phyloP scores from a whole-genome alignment of 352 stramenopile genomes.

The Pseudoperonospora humuli region DNA sequence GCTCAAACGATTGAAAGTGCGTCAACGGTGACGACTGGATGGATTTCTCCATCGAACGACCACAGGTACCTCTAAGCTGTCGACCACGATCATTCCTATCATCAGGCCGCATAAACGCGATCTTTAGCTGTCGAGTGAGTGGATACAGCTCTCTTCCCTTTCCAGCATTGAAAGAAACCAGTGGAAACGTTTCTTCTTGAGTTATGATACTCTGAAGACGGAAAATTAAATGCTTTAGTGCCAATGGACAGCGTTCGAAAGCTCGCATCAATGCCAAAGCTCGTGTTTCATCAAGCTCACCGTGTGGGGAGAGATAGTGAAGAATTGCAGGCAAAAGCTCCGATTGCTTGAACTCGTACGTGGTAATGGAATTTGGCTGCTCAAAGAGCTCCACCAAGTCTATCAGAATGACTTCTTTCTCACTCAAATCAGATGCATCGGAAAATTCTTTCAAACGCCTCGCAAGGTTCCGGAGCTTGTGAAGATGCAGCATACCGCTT shows the following conservation, averaged over 20 bases:
- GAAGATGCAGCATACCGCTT: conserved; percentile 65
- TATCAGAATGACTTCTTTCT: conserved; percentile 50
- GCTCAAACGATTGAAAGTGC: conserved; percentile 84
- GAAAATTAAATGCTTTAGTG: conserved; percentile 48
- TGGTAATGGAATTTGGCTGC: conserved; percentile 67
- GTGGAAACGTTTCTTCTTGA: conserved; percentile 57
- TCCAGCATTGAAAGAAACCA: conserved; percentile 49
- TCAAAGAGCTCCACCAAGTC: conserved; percentile 76
- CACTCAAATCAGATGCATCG: conserved; percentile 12
- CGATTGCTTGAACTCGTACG: conserved; percentile 81
- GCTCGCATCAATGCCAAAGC: conserved; percentile 29
- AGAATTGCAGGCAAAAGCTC: conserved; percentile 59
- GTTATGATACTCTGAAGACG: conserved; percentile 70
- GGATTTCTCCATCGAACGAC: conserved; percentile 21
- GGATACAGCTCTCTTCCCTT: conserved; percentile 75
- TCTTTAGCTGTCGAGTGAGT: conserved; percentile 60
- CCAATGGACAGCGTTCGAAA: conserved; percentile 40
- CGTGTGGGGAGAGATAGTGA: conserved; percentile 34
- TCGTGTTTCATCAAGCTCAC: conserved; percentile 28
- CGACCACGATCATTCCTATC: conserved; percentile 13
- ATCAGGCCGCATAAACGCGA: conserved; percentile 30
- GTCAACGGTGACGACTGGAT: conserved; percentile 73
- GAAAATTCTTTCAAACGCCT: conserved; percentile 45
- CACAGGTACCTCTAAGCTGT: background rate
- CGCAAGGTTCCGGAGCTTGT: conserved; percentile 66